A percentile compares a stretch with the other conserved stretches of the same genome.
phyloP scores from a whole-genome alignment of 257 asterid genomes.

The Mitragyna speciosa region DNA sequence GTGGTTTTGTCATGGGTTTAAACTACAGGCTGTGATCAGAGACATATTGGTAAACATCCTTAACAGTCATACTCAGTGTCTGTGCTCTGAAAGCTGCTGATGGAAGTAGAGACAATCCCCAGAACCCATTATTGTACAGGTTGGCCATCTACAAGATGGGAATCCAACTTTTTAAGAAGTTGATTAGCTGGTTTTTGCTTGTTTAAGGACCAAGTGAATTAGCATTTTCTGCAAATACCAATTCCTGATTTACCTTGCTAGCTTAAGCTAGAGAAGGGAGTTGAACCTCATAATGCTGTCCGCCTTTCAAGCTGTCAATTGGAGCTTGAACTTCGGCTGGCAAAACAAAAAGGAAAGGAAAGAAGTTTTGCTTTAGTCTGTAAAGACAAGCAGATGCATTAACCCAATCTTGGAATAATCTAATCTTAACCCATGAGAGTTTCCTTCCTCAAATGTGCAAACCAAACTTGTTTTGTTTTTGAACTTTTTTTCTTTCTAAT shows the following conservation, averaged over 20 bases:
- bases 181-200: constrained; percentile 18
- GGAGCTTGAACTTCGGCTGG: not conserved
- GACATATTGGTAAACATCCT: not conserved
- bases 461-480: not conserved
- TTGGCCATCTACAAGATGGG: constrained; percentile 17
- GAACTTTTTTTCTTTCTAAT: not conserved
- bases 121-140: constrained; percentile 11
- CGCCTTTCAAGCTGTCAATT: constrained; percentile 1
- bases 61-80: not conserved
- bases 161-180: constrained; percentile 12
- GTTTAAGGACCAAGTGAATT: not conserved
- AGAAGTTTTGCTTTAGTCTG: not conserved
- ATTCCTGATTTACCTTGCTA: not conserved
- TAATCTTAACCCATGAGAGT: not conserved
- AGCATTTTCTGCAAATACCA: constrained; percentile 5
- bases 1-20: not conserved
- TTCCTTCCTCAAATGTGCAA: not conserved
- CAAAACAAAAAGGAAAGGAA: not conserved
- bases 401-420: not conserved
- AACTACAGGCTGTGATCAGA: constrained; percentile 1
- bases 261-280: constrained; percentile 13
- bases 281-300: constrained; percentile 8
- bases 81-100: not conserved
- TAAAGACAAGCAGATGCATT: constrained; percentile 1
- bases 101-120: constrained; percentile 13